phyloP scores from a whole-genome alignment of 768 basidiomycete species.

The Termitomyces sp. region DNA sequence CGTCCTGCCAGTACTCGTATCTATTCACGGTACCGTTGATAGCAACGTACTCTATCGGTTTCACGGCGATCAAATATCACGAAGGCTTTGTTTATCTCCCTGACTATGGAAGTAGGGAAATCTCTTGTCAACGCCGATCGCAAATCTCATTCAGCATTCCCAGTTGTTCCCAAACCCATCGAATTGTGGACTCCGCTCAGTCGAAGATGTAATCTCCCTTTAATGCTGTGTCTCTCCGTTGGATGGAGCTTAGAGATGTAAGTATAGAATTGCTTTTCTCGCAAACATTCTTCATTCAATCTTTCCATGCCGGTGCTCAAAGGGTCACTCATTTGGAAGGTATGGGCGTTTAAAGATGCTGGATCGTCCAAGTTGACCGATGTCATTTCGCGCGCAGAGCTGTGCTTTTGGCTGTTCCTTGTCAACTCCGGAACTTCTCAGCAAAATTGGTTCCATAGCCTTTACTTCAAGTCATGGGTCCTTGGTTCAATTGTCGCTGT shows the following conservation, averaged over 20 bases:
- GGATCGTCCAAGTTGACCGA: background rate
- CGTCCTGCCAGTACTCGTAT: conserved; percentile 58
- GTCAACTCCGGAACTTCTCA: conserved; percentile 57
- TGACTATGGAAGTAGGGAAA: conserved; percentile 40
- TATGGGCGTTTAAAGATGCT: conserved; percentile 19
- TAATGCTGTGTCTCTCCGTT: conserved; percentile 58
- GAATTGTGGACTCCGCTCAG: conserved; percentile 46
- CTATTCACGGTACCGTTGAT: conserved; percentile 58
- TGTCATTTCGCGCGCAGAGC: conserved; percentile 37
- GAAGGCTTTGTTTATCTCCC: conserved; percentile 55
- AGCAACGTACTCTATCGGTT: conserved; percentile 54
- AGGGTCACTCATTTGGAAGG: conserved; percentile 83
- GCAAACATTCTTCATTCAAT: background rate
- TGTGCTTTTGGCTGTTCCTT: conserved; percentile 87
- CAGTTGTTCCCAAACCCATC: conserved; percentile 66
- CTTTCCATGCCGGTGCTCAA: background rate
- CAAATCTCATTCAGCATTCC: background rate
- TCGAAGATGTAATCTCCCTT: conserved; percentile 53
- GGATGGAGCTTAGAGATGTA: conserved; percentile 78
- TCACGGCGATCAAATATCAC: conserved; percentile 66
- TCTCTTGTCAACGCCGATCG: conserved; percentile 8
- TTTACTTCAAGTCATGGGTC: conserved; percentile 73
- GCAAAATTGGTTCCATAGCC: conserved; percentile 73
- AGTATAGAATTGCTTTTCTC: conserved; percentile 16
- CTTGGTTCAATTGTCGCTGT: conserved; percentile 58